Evolutionary conservation across 139 green algal genomes (phyloP), one percentile per base, ranked within the genome.

Genomic region (Spirogloea muscicola): DNA sequence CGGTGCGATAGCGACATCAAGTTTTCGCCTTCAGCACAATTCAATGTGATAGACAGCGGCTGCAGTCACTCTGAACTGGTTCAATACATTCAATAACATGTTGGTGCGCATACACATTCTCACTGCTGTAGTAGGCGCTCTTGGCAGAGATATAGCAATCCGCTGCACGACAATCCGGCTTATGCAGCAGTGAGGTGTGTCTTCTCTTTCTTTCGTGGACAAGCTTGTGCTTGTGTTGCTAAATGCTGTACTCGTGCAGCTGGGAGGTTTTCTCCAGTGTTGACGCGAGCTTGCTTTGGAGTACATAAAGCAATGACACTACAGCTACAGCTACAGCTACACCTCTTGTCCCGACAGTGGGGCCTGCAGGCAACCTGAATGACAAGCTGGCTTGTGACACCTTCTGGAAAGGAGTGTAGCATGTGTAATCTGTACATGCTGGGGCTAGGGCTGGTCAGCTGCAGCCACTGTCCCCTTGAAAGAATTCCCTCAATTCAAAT

Each of bases 91-190:
- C 40, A 7, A 7, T 6, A 21, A 38, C 52, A 62, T 7, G 52
- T 5, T 6, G 40, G 5, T 62, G 37, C n/a, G n/a, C n/a, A n/a
- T n/a, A n/a, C n/a, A n/a, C n/a, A n/a, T 62, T 5, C 38, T 62
- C 6, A 7, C 9, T 39, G 6, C 40, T 39, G 5, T 39, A 33
- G 5, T 62, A 33, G 52, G 37, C 9, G 31, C 18, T 4, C 5
- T 13, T 4, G 43, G 59, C 59, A 68, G 59, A 27, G 3, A 42
- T 68, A 68, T 33, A 37, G 27, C 6, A 68, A 68, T 68, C 59
- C 59, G 29, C 18, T 68, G 3, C 59, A 68, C n/a, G 27, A 37
- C 59, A 68, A 68, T 6, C 59, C 59, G 5, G 59, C 59, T 25
- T 68, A 68, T 38, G 13, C 13, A 5, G 41, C 4, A 25, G 59